Conservation (phyloP, 2,329 filamentous ascomycete species). For the Fusarium incarnatum region DNA sequence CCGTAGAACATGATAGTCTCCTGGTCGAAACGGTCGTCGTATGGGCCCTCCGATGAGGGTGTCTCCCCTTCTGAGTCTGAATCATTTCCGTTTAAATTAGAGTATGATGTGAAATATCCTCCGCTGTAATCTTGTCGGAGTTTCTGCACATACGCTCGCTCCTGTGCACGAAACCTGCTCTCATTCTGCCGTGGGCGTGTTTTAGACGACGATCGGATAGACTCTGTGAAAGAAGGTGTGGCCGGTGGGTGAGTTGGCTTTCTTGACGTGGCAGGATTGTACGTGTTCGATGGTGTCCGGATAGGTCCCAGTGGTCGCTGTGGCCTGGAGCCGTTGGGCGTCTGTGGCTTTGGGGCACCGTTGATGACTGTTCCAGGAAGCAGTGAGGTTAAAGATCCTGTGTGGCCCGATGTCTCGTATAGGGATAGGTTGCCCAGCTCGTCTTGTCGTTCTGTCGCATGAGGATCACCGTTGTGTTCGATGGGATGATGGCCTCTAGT, state of each 20-base stretch:
- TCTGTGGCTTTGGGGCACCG: constrained; percentile 55
- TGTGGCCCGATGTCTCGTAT: constrained; percentile 58
- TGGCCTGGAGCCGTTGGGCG: constrained; percentile 57
- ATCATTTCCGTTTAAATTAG: constrained; percentile 71
- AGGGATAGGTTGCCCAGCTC: constrained; percentile 58
- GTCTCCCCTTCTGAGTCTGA: constrained; percentile 93
- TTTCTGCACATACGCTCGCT: constrained; percentile 94
- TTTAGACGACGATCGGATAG: constrained; percentile 65
- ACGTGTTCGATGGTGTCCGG: constrained; percentile 82
- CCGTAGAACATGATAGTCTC: constrained; percentile 94
- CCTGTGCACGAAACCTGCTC: constrained; percentile 69
- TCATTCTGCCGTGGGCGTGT: constrained; percentile 61
- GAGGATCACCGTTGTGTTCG: constrained; percentile 54
- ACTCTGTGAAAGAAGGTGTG: constrained; percentile 57
- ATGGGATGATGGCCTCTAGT: constrained; percentile 52
- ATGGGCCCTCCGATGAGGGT: constrained; percentile 83
- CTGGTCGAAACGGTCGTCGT: constrained; percentile 89
- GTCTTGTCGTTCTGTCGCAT: constrained; percentile 62
- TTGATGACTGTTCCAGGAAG: constrained; percentile 56
- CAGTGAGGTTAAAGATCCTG: constrained; percentile 59
- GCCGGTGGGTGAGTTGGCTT: constrained; percentile 57
- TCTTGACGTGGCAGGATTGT: constrained; percentile 75
- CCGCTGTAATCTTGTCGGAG: constrained; percentile 77
- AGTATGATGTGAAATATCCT: constrained; percentile 80
- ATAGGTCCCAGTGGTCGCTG: constrained; percentile 76